These are phyloP conservation scores for Pelargonium cotyledonis DNA, from an alignment of 441 rosid genomes.

Conservation along the genomic window DNA sequence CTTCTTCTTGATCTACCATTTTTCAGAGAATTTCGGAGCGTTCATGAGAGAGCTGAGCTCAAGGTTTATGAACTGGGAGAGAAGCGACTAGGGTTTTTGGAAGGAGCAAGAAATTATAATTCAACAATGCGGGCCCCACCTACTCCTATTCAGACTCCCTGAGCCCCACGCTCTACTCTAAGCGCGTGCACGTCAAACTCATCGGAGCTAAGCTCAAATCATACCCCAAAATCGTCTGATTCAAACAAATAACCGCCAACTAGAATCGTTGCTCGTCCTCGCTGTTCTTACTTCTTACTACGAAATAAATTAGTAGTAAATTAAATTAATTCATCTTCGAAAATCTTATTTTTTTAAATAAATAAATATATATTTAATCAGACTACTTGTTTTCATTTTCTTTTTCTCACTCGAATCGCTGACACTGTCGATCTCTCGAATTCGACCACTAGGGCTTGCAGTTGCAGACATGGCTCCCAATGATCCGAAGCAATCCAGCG, in stretches of 20 bases:
- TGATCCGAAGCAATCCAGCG: slow-evolving; percentile 57
- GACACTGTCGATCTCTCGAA: not conserved
- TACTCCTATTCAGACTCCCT: too few relatives aligned
- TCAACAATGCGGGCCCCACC: too few relatives aligned
- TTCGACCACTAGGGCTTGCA: slow-evolving; percentile 5
- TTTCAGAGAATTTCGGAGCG: not conserved
- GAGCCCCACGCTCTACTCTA: too few relatives aligned
- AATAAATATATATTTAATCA: not conserved
- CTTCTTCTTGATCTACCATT: slow-evolving; percentile 18
- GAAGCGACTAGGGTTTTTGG: not conserved
- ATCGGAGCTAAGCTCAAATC: too few relatives aligned
- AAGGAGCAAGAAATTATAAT: not conserved
- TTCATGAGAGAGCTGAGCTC: too few relatives aligned
- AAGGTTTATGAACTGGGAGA: not conserved
- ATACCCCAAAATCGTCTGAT: too few relatives aligned
- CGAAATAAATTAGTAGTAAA: too few relatives aligned
- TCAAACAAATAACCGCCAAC: too few relatives aligned
- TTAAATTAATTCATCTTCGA: not conserved
- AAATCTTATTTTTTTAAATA: not conserved
- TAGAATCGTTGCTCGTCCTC: too few relatives aligned
- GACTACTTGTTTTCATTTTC: not conserved
- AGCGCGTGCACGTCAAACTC: too few relatives aligned
- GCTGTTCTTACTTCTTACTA: too few relatives aligned
- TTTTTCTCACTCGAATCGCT: not conserved
- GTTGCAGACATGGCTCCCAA: slow-evolving; percentile 47